Base-by-base conservation (phyloP, 345 rosid species). In the Dimocarpus longan region DNA sequence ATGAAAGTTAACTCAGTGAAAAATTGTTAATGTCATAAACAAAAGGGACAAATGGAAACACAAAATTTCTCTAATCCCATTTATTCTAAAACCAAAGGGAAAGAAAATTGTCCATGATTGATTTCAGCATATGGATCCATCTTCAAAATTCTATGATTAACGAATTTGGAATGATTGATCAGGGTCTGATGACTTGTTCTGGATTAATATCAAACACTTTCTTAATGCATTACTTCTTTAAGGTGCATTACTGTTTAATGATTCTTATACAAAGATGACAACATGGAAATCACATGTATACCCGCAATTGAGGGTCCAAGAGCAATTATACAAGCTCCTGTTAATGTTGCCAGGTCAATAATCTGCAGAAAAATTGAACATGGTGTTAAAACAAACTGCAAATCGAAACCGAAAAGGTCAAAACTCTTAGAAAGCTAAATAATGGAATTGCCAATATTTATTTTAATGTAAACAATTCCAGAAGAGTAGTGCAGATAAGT, bases 301-400 rank as follows among this genome's bases (percentile, higher is more conserved):
- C 99, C 98, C 78, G 99, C 99, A 82, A 95, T 84, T 56, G 99
- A 90, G 12, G 97, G 85, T 78, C 99, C 99, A 73, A 95, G 97
- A 82, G 98, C 99, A 84, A 95, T 86, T 28, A 89, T 59, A 5
- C 99, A 93, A 46, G 99, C 99, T 43, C 99, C 98, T 0, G 99
- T 95, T 77, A 95, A 85, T 0, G 99, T 95, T 71, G 98, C 98
- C 46, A 93, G 87, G 89, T 96, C 99, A 77, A 96, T 84, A 69
- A 95, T 84, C 98, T 95, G 85, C 81, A 82, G 79, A 74, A 54
- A 6, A 74, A 57, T 72, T 74, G 43, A 66, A 54, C 11, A 63
- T n/a, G n/a, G 66, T 37, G 13, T 73, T 73, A 60, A 71, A 56
- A 24, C 37, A 52, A 39, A 24, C 7, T 5, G 18, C 19, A 40